These are phyloP conservation scores for Protomyces inundatus DNA, from an alignment of 1,139 yeast genomes.

Conservation along the genomic window DNA sequence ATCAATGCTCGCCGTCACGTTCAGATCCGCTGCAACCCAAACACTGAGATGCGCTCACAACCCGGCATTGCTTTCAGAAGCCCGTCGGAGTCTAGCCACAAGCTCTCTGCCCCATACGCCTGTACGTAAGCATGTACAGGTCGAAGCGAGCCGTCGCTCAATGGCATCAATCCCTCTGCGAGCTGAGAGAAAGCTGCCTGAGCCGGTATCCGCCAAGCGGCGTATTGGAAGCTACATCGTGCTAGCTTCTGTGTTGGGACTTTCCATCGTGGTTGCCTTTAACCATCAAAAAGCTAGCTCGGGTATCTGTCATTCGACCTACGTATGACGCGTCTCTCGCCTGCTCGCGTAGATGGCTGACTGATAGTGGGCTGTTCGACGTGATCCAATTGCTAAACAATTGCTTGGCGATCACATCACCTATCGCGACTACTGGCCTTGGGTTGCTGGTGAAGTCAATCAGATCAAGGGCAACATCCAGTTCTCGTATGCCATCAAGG, in stretches of 20 bases:
- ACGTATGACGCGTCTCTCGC: not conserved
- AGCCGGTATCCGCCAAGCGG: not conserved
- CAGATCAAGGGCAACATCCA: conserved; percentile 78
- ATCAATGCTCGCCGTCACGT: no score
- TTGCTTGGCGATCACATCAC: conserved; percentile 70
- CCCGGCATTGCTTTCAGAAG: no score
- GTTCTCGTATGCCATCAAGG: conserved; percentile 64
- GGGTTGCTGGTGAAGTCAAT: conserved; percentile 82
- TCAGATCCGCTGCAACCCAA: no score
- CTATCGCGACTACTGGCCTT: conserved; percentile 64
- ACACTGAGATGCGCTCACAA: no score
- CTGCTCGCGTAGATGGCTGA: not conserved
- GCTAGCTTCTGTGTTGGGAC: conserved; percentile 1
- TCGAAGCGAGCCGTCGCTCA: no score
- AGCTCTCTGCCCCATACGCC: no score
- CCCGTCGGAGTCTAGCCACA: no score
- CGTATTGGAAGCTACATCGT: not conserved
- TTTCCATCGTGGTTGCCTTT: conserved; percentile 6
- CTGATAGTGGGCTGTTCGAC: conserved; percentile 59
- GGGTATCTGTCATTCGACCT: conserved; percentile 17
- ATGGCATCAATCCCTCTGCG: not conserved
- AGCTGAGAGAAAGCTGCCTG: not conserved
- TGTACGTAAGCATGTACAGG: no score
- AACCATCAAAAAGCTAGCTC: conserved; percentile 22
- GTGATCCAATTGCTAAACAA: conserved; percentile 63